These are phyloP conservation scores for Termitomyces sp. DNA, from an alignment of 768 basidiomycete genomes.

Conservation along the genomic window DNA sequence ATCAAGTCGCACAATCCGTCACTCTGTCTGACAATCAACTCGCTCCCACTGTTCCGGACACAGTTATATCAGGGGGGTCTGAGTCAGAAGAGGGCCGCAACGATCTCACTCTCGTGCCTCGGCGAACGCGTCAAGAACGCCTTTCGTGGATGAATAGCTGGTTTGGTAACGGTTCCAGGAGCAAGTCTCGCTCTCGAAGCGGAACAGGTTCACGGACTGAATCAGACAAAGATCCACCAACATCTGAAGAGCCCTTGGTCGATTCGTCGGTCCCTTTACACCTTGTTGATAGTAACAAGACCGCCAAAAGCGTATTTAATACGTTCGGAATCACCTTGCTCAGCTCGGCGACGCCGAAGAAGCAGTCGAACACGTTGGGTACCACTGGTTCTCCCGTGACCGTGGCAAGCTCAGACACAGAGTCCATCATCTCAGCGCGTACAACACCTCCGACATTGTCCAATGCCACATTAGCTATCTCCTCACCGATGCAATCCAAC, in stretches of 20 bases:
- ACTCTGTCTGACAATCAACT: slow-evolving; percentile 4
- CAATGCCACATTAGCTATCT: slow-evolving; percentile 21
- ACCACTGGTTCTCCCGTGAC: slow-evolving; percentile 6
- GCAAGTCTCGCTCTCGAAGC: slow-evolving; percentile 26
- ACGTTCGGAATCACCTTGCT: slow-evolving; percentile 65
- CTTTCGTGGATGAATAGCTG: slow-evolving; percentile 71
- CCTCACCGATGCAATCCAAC: slow-evolving; percentile 34
- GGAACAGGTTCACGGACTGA: slow-evolving; percentile 14
- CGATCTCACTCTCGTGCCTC: slow-evolving; percentile 10
- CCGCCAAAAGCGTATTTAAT: slow-evolving; percentile 64
- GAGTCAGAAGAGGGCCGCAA: slow-evolving; percentile 3
- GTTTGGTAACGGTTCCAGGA: slow-evolving; percentile 51
- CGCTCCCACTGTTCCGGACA: slow-evolving; percentile 5
- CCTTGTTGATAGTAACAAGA: slow-evolving; percentile 30
- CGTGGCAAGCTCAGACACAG: slow-evolving; percentile 22
- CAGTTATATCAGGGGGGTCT: not conserved
- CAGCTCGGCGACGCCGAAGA: slow-evolving; percentile 36
- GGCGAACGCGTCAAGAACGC: slow-evolving; percentile 36
- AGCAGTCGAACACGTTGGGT: slow-evolving; percentile 13
- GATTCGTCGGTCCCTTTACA: slow-evolving; percentile 7
- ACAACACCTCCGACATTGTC: slow-evolving; percentile 18
- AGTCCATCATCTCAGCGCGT: slow-evolving; percentile 27
- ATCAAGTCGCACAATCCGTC: slow-evolving; percentile 1
- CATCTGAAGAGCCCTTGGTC: slow-evolving; percentile 8
- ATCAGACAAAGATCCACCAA: slow-evolving; percentile 14